Percentiles rank a stretch among this genome's conserved stretches.
Evolutionary conservation across 164 flowering plant species (phyloP).

Genomic region (Kalanchoe fedtschenkoi): DNA sequence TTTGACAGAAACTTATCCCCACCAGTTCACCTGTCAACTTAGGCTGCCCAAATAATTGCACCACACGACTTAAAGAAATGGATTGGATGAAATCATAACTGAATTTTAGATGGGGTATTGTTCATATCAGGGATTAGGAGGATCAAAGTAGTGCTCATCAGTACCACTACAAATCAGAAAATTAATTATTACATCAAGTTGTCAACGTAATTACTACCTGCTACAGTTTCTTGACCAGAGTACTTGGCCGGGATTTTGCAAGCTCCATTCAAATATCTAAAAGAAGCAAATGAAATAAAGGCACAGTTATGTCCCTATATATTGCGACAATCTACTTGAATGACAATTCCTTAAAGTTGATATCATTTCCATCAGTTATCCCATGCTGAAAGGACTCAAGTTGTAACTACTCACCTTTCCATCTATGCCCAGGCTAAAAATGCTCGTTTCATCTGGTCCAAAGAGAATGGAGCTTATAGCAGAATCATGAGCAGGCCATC

Average conservation of each 20-base stretch:
- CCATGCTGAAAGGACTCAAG: neutral
- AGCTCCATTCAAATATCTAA: conserved; percentile 93
- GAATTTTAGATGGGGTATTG: neutral
- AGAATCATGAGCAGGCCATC: conserved; percentile 98
- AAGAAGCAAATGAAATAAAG: conserved; percentile 7
- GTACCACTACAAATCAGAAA: neutral
- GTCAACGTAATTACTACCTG: conserved; percentile 34
- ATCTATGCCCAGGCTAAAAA: conserved; percentile 83
- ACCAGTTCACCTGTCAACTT: no score
- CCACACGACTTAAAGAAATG: no score
- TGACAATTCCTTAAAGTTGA: neutral
- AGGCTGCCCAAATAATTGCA: no score
- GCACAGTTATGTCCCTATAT: neutral
- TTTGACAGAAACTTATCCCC: no score
- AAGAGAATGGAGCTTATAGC: conserved; percentile 79
- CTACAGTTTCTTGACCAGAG: conserved; percentile 82
- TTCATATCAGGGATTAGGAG: neutral
- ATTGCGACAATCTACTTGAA: neutral
- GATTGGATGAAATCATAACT: no score
- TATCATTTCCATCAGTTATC: no score
- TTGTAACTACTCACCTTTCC: conserved; percentile 59
- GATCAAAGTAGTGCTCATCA: neutral
- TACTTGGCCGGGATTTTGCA: conserved; percentile 83
- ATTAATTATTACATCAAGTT: neutral
- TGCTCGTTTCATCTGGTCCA: conserved; percentile 93